phyloP scores from a whole-genome alignment of 2,329 filamentous ascomycete species.

The Penicillium sp. region DNA sequence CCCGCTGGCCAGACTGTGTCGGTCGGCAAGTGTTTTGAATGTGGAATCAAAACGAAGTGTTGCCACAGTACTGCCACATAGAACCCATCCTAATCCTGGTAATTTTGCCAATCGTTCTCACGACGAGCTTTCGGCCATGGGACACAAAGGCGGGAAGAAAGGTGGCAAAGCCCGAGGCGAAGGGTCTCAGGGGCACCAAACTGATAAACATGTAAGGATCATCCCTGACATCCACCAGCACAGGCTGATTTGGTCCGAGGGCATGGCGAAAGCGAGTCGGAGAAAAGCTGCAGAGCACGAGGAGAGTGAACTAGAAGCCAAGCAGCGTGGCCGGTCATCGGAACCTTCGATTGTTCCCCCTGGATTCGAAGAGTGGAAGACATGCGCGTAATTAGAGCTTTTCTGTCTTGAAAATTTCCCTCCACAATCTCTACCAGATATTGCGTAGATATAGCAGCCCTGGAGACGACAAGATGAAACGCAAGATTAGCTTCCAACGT shows the following conservation, averaged over 20 bases:
- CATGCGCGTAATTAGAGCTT: slow-evolving; percentile 1
- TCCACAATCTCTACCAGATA: not conserved
- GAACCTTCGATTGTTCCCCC: slow-evolving; percentile 23
- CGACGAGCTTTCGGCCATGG: slow-evolving; percentile 27
- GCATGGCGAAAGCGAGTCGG: slow-evolving; percentile 17
- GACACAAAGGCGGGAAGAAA: slow-evolving; percentile 28
- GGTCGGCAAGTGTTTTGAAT: slow-evolving; percentile 1
- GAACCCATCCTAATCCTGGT: slow-evolving; percentile 32
- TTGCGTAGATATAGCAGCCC: not conserved
- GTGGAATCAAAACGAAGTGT: slow-evolving; percentile 8
- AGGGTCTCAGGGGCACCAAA: slow-evolving; percentile 31
- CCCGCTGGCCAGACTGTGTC: slow-evolving; percentile 4
- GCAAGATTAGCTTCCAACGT: not conserved
- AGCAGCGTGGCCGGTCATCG: slow-evolving; percentile 7
- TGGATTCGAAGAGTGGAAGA: slow-evolving; percentile 24
- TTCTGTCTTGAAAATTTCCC: not conserved
- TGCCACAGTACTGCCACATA: slow-evolving; percentile 19
- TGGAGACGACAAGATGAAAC: not conserved
- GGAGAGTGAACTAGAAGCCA: slow-evolving; percentile 8
- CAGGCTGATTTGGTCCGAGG: not conserved
- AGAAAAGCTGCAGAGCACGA: slow-evolving; percentile 14
- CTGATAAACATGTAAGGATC: slow-evolving; percentile 29
- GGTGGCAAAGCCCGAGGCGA: slow-evolving; percentile 30
- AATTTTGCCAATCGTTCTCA: slow-evolving; percentile 38
- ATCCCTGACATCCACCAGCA: not conserved